phyloP scores from a whole-genome alignment of 768 basidiomycete genomes.

The Termitomyces sp. region DNA sequence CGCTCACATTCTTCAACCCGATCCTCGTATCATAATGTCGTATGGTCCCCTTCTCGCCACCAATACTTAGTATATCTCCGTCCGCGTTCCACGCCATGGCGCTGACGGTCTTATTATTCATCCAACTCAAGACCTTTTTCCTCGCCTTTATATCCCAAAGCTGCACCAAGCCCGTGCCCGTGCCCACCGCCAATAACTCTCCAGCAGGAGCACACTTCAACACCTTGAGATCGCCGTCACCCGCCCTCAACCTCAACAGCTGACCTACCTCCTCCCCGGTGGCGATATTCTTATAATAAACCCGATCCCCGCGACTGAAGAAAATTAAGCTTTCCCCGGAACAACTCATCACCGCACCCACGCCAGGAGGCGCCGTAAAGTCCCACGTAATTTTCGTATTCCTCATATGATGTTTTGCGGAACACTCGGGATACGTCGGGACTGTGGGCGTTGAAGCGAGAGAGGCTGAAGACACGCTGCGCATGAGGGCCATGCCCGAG shows the following conservation, averaged over 20 bases:
- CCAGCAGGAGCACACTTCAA: constrained; percentile 18
- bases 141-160: constrained; percentile 65
- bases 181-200: constrained; percentile 53
- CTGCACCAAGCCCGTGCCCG: constrained; percentile 58
- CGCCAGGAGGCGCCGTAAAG: not conserved
- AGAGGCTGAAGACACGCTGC: constrained; percentile 27
- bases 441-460: constrained; percentile 15
- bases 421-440: constrained; percentile 27
- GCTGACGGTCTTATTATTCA: constrained; percentile 46
- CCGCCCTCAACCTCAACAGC: constrained; percentile 43
- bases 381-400: constrained; percentile 9
- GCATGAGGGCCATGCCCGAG: constrained; percentile 22
- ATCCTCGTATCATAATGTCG: constrained; percentile 33
- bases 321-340: constrained; percentile 38
- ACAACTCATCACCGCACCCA: constrained; percentile 30
- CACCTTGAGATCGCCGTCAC: constrained; percentile 36
- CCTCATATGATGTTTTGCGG: constrained; percentile 27
- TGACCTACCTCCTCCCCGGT: constrained; percentile 39
- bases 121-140: constrained; percentile 46
- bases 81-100: constrained; percentile 63
- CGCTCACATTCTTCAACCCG: constrained; percentile 13
- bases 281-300: constrained; percentile 44
- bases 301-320: constrained; percentile 48
- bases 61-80: constrained; percentile 55
- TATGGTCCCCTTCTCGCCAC: constrained; percentile 64